Conservation (phyloP, 768 basidiomycete genomes). For the Lentinus tigrinus region DNA sequence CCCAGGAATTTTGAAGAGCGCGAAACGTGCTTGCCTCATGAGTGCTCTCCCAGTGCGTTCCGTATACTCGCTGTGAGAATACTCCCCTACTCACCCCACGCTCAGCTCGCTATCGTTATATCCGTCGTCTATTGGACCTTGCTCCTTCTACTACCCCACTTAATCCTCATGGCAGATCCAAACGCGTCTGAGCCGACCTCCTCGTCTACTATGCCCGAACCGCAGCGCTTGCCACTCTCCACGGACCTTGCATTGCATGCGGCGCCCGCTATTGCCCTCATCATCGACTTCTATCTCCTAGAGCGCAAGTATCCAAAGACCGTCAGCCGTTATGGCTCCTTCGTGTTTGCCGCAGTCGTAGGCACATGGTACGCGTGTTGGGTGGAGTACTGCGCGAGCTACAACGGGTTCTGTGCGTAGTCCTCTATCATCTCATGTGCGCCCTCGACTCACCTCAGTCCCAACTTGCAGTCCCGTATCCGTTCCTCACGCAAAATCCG, state of each 20-base stretch:
- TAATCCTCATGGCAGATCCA: constrained; percentile 46
- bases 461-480: constrained; percentile 66
- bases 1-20: constrained; percentile 35
- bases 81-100: neutral
- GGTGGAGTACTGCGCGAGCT: constrained; percentile 64
- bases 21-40: constrained; percentile 61
- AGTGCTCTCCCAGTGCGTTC: constrained; percentile 62
- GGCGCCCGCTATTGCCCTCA: constrained; percentile 52
- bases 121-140: constrained; percentile 71
- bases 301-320: constrained; percentile 51
- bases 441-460: neutral
- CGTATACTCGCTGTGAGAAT: neutral
- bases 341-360: constrained; percentile 30
- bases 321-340: constrained; percentile 33
- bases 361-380: constrained; percentile 56
- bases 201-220: constrained; percentile 25
- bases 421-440: neutral
- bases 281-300: constrained; percentile 67
- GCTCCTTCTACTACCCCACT: constrained; percentile 48
- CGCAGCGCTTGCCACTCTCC: constrained; percentile 41
- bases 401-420: constrained; percentile 61
- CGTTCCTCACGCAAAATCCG: constrained; percentile 68
- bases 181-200: constrained; percentile 29
- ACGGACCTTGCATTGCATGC: constrained; percentile 61
- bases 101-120: constrained; percentile 45